These are phyloP conservation scores for Lippia alba DNA, from an alignment of 305 asterid genomes.

Conservation along the genomic window DNA sequence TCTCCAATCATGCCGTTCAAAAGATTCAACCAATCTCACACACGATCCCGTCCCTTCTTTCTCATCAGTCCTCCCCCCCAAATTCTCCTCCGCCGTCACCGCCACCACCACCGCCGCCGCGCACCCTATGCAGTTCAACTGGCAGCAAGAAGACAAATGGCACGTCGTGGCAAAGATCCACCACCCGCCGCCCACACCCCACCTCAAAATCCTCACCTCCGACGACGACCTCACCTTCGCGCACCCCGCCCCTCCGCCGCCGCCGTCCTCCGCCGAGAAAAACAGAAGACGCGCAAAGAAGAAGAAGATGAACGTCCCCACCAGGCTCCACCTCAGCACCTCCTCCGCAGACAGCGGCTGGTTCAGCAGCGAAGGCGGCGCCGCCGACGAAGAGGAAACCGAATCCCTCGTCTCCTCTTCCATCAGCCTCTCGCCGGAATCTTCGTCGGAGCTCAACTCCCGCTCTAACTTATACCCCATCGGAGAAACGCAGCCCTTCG, in stretches of 20 bases:
- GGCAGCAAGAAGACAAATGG: slow-evolving; percentile 79
- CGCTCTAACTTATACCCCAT: slow-evolving; percentile 42
- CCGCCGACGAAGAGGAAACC: slow-evolving; percentile 47
- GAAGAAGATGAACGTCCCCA: slow-evolving; percentile 37
- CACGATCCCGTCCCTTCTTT: slow-evolving; percentile 64
- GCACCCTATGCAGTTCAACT: slow-evolving; percentile 46
- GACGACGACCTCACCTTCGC: slow-evolving; percentile 33
- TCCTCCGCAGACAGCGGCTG: slow-evolving; percentile 67
- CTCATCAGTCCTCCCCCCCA: slow-evolving; percentile 31
- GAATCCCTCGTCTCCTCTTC: slow-evolving; percentile 65
- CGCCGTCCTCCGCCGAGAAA: slow-evolving; percentile 29
- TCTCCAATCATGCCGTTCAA: slow-evolving; percentile 79
- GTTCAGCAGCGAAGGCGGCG: slow-evolving; percentile 54
- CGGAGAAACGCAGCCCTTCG: slow-evolving; percentile 33
- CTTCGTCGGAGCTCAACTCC: slow-evolving; percentile 48
- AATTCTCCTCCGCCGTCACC: slow-evolving; percentile 24
- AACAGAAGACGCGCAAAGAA: slow-evolving; percentile 50
- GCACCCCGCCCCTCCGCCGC: slow-evolving; percentile 31
- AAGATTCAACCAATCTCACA: slow-evolving; percentile 63
- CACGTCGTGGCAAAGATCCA: slow-evolving; percentile 62
- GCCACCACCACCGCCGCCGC: slow-evolving; percentile 39
- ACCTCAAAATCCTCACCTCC: slow-evolving; percentile 46
- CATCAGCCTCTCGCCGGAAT: slow-evolving; percentile 46
- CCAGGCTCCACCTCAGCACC: slow-evolving; percentile 52
- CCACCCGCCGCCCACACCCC: slow-evolving; percentile 37